A percentile compares a stretch with the other conserved stretches of the same genome.
These are phyloP conservation scores for Exophiala aquamarina DNA, from an alignment of 2,329 filamentous ascomycete species.

Conservation along the genomic window DNA sequence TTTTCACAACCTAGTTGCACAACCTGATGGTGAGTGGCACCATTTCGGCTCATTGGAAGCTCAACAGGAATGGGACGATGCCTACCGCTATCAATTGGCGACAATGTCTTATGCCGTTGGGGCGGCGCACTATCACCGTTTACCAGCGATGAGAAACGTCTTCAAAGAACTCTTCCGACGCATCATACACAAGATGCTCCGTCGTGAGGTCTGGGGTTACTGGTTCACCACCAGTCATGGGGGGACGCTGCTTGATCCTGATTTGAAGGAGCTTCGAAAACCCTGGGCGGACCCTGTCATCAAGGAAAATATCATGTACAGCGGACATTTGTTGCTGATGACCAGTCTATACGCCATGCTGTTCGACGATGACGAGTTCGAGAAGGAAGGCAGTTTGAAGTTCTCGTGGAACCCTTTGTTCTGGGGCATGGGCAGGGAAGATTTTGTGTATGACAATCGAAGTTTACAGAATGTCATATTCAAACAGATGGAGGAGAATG, in stretches of 20 bases:
- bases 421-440: slow-evolving; percentile 39
- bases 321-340: slow-evolving; percentile 43
- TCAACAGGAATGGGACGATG: slow-evolving; percentile 36
- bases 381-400: slow-evolving; percentile 32
- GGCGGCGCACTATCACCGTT: slow-evolving; percentile 40
- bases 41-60: slow-evolving; percentile 30
- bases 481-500: slow-evolving; percentile 39
- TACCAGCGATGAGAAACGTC: slow-evolving; percentile 35
- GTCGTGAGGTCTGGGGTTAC: slow-evolving; percentile 43
- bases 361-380: slow-evolving; percentile 43
- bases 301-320: slow-evolving; percentile 46
- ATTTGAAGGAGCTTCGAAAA: slow-evolving; percentile 39
- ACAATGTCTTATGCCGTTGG: slow-evolving; percentile 43
- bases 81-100: slow-evolving; percentile 42
- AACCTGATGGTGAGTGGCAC: slow-evolving; percentile 23
- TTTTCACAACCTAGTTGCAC: slow-evolving; percentile 18
- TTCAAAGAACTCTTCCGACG: slow-evolving; percentile 37
- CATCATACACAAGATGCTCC: slow-evolving; percentile 46
- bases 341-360: slow-evolving; percentile 42
- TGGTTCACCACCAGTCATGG: slow-evolving; percentile 42
- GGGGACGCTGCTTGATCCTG: slow-evolving; percentile 37
- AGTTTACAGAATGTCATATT: slow-evolving; percentile 38
- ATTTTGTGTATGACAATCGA: slow-evolving; percentile 35
- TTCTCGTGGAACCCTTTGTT: slow-evolving; percentile 44
- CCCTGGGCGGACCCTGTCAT: slow-evolving; percentile 45